A percentile compares a stretch with the other conserved stretches of the same genome.
These are phyloP conservation scores for Boletus sp. DNA, from an alignment of 768 basidiomycete species.

Conservation along the genomic window DNA sequence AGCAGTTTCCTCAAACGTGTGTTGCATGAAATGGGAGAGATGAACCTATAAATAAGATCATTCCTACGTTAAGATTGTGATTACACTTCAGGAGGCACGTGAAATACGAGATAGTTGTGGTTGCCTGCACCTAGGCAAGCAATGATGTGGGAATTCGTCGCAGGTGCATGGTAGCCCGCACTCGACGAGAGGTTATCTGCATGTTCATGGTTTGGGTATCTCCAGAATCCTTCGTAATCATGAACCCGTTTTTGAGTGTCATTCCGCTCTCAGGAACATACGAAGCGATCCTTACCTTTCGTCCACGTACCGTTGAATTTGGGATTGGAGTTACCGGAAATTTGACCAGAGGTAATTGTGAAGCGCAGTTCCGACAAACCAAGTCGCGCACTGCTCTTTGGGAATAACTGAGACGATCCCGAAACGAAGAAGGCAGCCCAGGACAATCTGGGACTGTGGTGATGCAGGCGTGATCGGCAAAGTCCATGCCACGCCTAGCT, in stretches of 20 bases:
- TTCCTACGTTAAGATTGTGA: background rate
- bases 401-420: conserved; percentile 13
- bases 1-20: background rate
- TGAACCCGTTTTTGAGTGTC: background rate
- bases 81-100: background rate
- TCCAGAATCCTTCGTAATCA: background rate
- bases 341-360: background rate
- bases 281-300: conserved; percentile 1
- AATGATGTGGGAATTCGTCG: background rate
- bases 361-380: conserved; percentile 10
- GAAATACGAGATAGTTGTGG: background rate
- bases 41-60: background rate
- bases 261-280: background rate
- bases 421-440: conserved; percentile 2
- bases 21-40: background rate
- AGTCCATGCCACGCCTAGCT: conserved; percentile 12
- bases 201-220: background rate
- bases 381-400: conserved; percentile 8
- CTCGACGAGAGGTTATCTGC: background rate
- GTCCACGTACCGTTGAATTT: background rate
- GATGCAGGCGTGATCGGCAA: conserved; percentile 20
- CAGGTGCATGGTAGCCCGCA: background rate
- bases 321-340: conserved; percentile 8
- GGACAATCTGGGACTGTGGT: conserved; percentile 11
- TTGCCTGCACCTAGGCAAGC: background rate